Evolutionary conservation across 176 grass and related monocot species (phyloP), one percentile per base, ranked within the genome.

Genomic region (Aegilops sharonensis): DNA sequence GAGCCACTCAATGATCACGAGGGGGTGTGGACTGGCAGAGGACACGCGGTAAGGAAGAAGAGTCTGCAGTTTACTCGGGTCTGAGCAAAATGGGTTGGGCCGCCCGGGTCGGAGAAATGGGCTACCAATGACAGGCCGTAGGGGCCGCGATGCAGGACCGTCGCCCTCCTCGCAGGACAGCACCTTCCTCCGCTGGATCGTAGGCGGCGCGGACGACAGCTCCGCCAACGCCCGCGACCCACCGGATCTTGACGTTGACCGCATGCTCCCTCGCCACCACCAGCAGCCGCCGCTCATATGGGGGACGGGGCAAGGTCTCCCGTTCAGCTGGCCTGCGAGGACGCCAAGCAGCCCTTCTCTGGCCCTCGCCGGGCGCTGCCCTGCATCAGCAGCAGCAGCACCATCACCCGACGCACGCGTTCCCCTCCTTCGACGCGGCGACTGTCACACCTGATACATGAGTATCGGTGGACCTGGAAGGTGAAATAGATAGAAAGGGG

Each of bases 101-200:
- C 48, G 14, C 48, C 1, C 48, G 5, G 48, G 0, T 52, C 0
- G 6, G 48, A 5, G 5, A 52, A 17, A 52, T 52, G 48, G 48
- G 48, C 48, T 52, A 1, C 14, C 48, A 17, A 43, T 11, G 40
- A 43, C 40, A 11, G 40, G 40, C 45, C 72, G 43, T 14, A 8
- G 64, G 4, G 14, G 66, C 42, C 81, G 54, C 45, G 9, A 78
- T 74, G 35, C 35, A 64, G 18, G 62, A 17, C 34, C 21, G n/a
- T 24, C 9, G 40, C 70, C 8, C 37, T 29, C 50, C 24, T 42
- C 27, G 36, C 94, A 90, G 9, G 95, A 92, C 59, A 91, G 40
- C 88, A 88, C 80, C 75, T 97, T 94, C 84, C 92, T 97, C 73
- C 78, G 54, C 52, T 92, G 95, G 95, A 89, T 97, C 84, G 89